Conservation (phyloP, 2,329 filamentous ascomycete species). For the Pseudogymnoascus sp. region DNA sequence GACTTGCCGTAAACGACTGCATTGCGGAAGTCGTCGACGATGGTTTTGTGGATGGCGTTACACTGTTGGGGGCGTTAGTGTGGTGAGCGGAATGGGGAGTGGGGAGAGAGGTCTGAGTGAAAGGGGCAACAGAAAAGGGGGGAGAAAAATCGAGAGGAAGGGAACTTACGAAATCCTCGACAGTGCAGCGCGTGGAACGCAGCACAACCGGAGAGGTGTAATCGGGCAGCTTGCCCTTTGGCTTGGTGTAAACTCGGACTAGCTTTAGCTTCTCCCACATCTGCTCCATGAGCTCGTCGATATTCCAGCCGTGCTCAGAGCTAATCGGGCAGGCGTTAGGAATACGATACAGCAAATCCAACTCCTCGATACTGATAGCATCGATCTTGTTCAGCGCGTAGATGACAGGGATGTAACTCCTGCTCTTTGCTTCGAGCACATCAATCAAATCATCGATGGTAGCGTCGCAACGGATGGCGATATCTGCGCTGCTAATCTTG, state of each 20-base stretch:
- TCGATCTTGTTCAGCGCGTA: constrained; percentile 99
- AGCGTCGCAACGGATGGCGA: constrained; percentile 94
- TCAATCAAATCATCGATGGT: constrained; percentile 97
- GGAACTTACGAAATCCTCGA: constrained; percentile 88
- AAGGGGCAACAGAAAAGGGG: not conserved
- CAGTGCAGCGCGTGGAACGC: constrained; percentile 71
- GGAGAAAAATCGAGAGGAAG: not conserved
- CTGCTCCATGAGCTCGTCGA: constrained; percentile 91
- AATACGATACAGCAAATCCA: constrained; percentile 92
- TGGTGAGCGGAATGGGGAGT: constrained; percentile 1
- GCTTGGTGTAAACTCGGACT: constrained; percentile 92
- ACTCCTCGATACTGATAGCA: constrained; percentile 92
- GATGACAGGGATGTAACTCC: constrained; percentile 97
- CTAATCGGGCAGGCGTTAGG: constrained; percentile 96
- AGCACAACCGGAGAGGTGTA: constrained; percentile 89
- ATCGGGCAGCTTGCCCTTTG: constrained; percentile 89
- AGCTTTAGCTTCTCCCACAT: constrained; percentile 98
- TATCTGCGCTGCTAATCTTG: constrained; percentile 91
- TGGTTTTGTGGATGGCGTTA: constrained; percentile 93
- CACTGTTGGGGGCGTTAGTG: constrained; percentile 52
- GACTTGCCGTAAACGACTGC: constrained; percentile 97
- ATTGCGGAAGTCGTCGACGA: constrained; percentile 89
- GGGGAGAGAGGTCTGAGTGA: not conserved
- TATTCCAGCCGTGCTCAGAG: constrained; percentile 94
- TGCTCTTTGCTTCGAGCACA: constrained; percentile 84